Percentiles rank a stretch among this genome's conserved stretches.
phyloP scores from a whole-genome alignment of 371 early-diverging fungal genomes.

The Mucor sp. region DNA sequence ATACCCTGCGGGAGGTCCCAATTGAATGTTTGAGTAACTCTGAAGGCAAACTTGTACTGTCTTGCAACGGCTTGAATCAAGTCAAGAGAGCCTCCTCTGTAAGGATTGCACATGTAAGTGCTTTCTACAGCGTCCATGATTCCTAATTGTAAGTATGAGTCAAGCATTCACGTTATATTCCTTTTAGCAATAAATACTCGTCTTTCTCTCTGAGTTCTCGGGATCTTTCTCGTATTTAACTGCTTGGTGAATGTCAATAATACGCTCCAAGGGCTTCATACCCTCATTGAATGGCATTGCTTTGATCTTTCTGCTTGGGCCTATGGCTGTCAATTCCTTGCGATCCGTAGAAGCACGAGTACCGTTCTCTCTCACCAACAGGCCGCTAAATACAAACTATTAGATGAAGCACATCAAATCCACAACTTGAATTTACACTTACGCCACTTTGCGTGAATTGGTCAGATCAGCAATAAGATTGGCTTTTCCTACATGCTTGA shows the following conservation, averaged over 20 bases:
- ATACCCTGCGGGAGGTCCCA: slow-evolving; percentile 7
- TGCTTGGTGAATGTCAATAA: background rate
- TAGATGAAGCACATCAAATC: background rate
- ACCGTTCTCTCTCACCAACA: no score
- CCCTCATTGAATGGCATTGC: slow-evolving; percentile 5
- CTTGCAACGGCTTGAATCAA: slow-evolving; percentile 13
- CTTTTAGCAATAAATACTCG: background rate
- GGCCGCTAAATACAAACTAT: background rate
- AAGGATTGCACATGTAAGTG: slow-evolving; percentile 15
- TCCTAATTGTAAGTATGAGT: background rate
- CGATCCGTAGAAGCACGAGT: background rate
- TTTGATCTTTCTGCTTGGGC: background rate
- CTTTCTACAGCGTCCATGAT: slow-evolving; percentile 8
- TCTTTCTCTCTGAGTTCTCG: background rate
- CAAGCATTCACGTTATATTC: no score
- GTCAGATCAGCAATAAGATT: slow-evolving; percentile 1
- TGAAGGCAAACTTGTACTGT: slow-evolving; percentile 9
- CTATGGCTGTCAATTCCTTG: background rate
- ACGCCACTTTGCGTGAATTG: background rate
- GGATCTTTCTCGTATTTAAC: background rate
- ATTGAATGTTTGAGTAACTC: background rate
- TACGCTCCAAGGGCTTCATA: background rate
- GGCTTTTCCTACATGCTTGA: slow-evolving; percentile 12
- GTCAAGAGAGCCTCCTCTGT: slow-evolving; percentile 11
- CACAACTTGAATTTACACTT: background rate